phyloP scores from a whole-genome alignment of 1,284 basidiomycete genomes.

The Rhodotorula sp. region DNA sequence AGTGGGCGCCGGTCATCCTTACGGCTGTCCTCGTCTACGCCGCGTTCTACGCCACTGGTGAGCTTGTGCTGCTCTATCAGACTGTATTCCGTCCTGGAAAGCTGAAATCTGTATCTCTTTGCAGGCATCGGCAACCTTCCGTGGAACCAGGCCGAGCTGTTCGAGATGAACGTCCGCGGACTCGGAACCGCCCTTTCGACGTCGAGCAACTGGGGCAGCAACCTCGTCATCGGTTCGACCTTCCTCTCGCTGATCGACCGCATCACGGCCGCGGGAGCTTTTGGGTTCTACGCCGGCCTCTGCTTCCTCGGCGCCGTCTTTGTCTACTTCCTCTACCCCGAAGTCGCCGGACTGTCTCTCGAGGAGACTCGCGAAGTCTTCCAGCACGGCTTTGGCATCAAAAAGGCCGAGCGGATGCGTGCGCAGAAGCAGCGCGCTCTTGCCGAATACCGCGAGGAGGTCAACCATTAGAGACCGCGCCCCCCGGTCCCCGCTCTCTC shows the following conservation, averaged over 20 bases:
- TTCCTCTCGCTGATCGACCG: constrained; percentile 68
- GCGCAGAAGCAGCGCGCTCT: constrained; percentile 21
- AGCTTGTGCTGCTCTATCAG: not conserved
- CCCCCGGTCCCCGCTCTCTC: not conserved
- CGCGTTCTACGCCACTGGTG: constrained; percentile 64
- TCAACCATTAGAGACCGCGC: not conserved
- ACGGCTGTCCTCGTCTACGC: constrained; percentile 77
- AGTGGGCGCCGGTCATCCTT: constrained; percentile 68
- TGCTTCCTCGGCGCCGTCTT: constrained; percentile 70
- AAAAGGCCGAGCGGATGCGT: constrained; percentile 49
- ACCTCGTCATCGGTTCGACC: constrained; percentile 71
- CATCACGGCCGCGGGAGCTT: constrained; percentile 70
- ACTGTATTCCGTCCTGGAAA: not conserved
- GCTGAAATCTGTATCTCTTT: not conserved
- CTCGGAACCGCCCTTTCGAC: constrained; percentile 77
- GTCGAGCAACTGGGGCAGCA: constrained; percentile 71
- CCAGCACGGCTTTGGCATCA: constrained; percentile 53
- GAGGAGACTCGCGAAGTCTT: constrained; percentile 64
- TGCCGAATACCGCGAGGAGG: constrained; percentile 9
- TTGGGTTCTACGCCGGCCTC: constrained; percentile 73
- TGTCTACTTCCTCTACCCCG: constrained; percentile 68
- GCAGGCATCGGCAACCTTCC: constrained; percentile 31
- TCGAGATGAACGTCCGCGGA: constrained; percentile 64
- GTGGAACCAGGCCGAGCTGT: constrained; percentile 84
- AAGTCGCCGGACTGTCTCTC: constrained; percentile 67